phyloP scores from a whole-genome alignment of 129 eudicot genomes.

The Glebionis coronaria region DNA sequence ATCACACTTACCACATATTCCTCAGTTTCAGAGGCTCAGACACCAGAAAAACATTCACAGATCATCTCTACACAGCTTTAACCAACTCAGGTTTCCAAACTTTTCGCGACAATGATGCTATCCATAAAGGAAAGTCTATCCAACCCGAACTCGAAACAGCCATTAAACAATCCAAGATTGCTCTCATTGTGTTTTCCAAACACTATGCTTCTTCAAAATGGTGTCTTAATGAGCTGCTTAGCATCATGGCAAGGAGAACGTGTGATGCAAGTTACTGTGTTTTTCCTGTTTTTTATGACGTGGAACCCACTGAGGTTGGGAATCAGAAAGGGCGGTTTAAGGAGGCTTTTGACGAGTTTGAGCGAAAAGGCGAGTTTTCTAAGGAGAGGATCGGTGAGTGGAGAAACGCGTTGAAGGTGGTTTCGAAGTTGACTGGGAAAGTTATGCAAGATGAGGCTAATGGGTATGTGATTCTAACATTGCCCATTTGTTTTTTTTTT shows the following conservation, averaged over 20 bases:
- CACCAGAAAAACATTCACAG: conserved; percentile 29
- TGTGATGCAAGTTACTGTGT: conserved; percentile 2
- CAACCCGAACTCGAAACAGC: conserved; percentile 19
- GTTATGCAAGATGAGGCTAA: conserved; percentile 29
- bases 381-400: conserved; percentile 13
- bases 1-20: conserved; percentile 22
- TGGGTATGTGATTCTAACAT: conserved; percentile 19
- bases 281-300: conserved; percentile 35
- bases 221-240: conserved; percentile 27
- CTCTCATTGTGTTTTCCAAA: conserved; percentile 31
- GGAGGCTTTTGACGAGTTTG: too few species aligned
- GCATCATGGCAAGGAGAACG: conserved; percentile 18
- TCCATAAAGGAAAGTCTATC: conserved; percentile 15
- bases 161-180: conserved; percentile 10
- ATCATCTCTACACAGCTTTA: conserved; percentile 32
- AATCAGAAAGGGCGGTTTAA: conserved; percentile 26
- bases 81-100: conserved; percentile 30
- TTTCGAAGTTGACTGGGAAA: conserved; percentile 30
- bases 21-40: conserved; percentile 28
- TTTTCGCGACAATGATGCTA: conserved; percentile 29
- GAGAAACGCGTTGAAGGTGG: conserved; percentile 24
- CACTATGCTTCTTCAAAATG: conserved; percentile 33
- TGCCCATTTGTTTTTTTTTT: not conserved
- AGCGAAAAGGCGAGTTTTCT: not conserved
- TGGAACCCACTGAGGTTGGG: conserved; percentile 22